Conservation (phyloP, 306 rosid genomes). For the Fragaria nilgerrensis region DNA sequence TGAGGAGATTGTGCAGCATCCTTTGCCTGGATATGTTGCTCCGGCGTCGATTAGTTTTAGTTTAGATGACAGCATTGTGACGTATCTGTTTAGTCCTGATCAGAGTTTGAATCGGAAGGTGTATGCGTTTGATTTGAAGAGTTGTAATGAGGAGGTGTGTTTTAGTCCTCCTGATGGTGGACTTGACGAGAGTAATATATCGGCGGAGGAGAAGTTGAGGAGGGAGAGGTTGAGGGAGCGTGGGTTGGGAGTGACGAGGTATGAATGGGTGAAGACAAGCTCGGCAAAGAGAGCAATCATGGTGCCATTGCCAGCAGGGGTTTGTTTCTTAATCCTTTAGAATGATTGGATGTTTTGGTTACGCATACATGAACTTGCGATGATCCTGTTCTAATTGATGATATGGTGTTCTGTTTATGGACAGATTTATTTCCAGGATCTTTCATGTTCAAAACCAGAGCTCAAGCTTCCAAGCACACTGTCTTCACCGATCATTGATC, state of each 20-base stretch:
- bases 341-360: neutral
- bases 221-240: slow-evolving; percentile 97
- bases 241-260: slow-evolving; percentile 88
- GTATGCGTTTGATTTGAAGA: slow-evolving; percentile 58
- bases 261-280: slow-evolving; percentile 88
- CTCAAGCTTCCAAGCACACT: slow-evolving; percentile 65
- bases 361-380: slow-evolving; percentile 15
- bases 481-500: slow-evolving; percentile 77
- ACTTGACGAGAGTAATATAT: slow-evolving; percentile 80
- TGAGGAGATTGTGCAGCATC: slow-evolving; percentile 88
- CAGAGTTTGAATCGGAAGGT: slow-evolving; percentile 64
- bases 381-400: slow-evolving; percentile 25
- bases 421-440: slow-evolving; percentile 84
- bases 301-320: slow-evolving; percentile 99
- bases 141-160: slow-evolving; percentile 54
- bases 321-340: slow-evolving; percentile 39
- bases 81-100: slow-evolving; percentile 83
- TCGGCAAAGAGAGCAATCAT: slow-evolving; percentile 58
- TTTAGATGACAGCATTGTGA: slow-evolving; percentile 61
- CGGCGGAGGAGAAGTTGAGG: slow-evolving; percentile 89
- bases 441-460: slow-evolving; percentile 56
- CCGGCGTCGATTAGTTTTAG: slow-evolving; percentile 85
- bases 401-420: slow-evolving; percentile 25
- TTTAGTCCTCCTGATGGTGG: slow-evolving; percentile 93
- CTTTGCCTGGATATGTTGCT: slow-evolving; percentile 81